phyloP scores from a whole-genome alignment of 148 eudicot species.

The Persicaria tinctoria region DNA sequence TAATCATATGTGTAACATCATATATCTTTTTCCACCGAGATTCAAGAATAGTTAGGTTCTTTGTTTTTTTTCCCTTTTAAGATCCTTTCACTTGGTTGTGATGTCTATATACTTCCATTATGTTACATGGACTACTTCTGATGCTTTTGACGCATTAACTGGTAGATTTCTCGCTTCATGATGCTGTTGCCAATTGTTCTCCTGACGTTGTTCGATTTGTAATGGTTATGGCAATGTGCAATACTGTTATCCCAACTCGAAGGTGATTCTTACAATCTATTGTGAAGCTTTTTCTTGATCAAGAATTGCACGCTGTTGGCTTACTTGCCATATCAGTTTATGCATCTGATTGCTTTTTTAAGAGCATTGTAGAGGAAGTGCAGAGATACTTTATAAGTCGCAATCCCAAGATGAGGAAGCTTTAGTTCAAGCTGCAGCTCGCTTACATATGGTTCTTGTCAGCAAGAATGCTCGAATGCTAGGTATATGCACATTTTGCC shows the following conservation, averaged over 20 bases:
- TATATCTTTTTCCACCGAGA: no score
- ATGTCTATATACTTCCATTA: no score
- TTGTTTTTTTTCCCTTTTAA: no score
- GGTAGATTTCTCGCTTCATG: conserved; percentile 61
- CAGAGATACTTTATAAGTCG: conserved; percentile 69
- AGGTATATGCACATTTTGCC: conserved; percentile 35
- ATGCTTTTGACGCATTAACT: conserved; percentile 15
- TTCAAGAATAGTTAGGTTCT: no score
- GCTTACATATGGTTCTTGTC: conserved; percentile 64
- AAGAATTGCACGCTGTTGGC: neutral
- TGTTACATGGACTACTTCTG: conserved; percentile 9
- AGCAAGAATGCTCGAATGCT: conserved; percentile 53
- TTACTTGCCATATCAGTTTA: neutral
- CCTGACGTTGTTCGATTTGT: conserved; percentile 63
- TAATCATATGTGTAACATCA: no score
- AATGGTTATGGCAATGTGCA: conserved; percentile 85
- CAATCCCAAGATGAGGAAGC: conserved; percentile 99
- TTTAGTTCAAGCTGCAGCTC: conserved; percentile 89
- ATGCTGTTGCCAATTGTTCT: conserved; percentile 62
- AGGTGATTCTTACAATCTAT: conserved; percentile 38
- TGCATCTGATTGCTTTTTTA: conserved; percentile 12
- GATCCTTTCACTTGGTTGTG: no score
- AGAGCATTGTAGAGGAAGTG: conserved; percentile 46
- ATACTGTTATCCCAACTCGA: conserved; percentile 72
- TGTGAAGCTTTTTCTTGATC: neutral